These are phyloP conservation scores for Mortierella sp. DNA, from an alignment of 371 early-diverging fungal species.

Conservation along the genomic window DNA sequence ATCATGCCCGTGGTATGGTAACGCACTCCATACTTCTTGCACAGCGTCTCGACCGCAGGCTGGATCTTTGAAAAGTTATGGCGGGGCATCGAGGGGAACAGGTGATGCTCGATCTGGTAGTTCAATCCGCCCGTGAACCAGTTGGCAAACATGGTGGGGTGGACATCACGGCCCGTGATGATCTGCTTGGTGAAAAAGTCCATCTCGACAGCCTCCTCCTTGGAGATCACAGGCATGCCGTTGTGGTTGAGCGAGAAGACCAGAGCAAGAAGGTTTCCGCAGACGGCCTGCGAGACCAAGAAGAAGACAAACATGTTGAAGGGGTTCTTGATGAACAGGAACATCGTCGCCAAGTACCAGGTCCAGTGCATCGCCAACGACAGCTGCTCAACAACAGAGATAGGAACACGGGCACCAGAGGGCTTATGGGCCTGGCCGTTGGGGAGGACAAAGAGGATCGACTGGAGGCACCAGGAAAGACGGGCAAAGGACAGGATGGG, in stretches of 20 bases:
- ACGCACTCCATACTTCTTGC: conserved; percentile 78
- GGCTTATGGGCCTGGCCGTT: conserved; percentile 70
- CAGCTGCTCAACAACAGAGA: conserved; percentile 66
- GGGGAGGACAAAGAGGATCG: conserved; percentile 71
- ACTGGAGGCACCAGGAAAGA: conserved; percentile 82
- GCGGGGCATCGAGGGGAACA: conserved; percentile 89
- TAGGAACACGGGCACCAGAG: conserved; percentile 59
- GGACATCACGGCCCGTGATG: conserved; percentile 87
- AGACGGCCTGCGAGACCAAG: conserved; percentile 75
- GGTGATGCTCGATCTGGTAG: conserved; percentile 86
- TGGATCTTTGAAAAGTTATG: conserved; percentile 78
- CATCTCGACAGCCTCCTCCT: conserved; percentile 76
- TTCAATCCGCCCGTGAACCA: conserved; percentile 92
- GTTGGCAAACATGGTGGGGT: conserved; percentile 69
- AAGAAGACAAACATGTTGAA: conserved; percentile 75
- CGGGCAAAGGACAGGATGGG: conserved; percentile 87
- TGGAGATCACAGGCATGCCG: conserved; percentile 89
- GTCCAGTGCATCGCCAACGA: conserved; percentile 79
- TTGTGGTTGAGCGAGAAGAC: conserved; percentile 92
- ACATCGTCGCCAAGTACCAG: conserved; percentile 72
- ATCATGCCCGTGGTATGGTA: conserved; percentile 81
- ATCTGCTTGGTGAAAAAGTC: conserved; percentile 87
- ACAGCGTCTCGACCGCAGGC: conserved; percentile 75
- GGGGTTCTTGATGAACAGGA: conserved; percentile 67
- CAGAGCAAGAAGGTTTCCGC: conserved; percentile 84